A percentile compares a stretch with the other conserved stretches of the same genome.
Conservation (phyloP, 345 rosid genomes). For the Hypericum perforatum region DNA sequence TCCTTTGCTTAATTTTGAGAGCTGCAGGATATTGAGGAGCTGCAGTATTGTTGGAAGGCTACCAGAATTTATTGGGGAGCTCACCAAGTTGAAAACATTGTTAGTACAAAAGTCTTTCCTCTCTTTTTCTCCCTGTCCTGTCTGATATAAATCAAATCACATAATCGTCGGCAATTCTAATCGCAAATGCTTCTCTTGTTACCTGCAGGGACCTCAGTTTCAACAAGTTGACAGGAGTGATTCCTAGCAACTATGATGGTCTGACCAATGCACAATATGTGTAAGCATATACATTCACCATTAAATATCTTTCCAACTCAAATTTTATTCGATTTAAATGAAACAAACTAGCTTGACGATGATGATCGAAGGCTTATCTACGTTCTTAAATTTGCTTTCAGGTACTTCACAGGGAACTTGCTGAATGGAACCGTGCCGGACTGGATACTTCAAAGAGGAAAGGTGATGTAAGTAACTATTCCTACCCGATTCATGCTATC, state of each 20-base stretch:
- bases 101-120: neutral
- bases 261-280: neutral
- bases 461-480: neutral
- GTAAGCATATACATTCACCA: slow-evolving; percentile 3
- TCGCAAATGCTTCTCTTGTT: neutral
- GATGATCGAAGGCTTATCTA: neutral
- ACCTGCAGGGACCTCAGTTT: slow-evolving; percentile 39
- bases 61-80: neutral
- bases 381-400: neutral
- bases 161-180: neutral
- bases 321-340: neutral
- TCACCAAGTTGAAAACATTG: neutral
- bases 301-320: neutral
- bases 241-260: slow-evolving; percentile 11
- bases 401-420: neutral
- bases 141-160: neutral
- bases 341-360: neutral
- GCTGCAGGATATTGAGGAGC: neutral
- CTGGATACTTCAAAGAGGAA: neutral
- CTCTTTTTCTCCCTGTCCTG: neutral
- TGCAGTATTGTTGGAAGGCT: neutral
- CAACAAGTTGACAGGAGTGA: slow-evolving; percentile 30
- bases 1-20: neutral
- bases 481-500: neutral
- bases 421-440: neutral